Evolutionary conservation across 2,329 filamentous ascomycete genomes (phyloP), one percentile per base, ranked within the genome.

Genomic region (Rhynchosporium secalis): DNA sequence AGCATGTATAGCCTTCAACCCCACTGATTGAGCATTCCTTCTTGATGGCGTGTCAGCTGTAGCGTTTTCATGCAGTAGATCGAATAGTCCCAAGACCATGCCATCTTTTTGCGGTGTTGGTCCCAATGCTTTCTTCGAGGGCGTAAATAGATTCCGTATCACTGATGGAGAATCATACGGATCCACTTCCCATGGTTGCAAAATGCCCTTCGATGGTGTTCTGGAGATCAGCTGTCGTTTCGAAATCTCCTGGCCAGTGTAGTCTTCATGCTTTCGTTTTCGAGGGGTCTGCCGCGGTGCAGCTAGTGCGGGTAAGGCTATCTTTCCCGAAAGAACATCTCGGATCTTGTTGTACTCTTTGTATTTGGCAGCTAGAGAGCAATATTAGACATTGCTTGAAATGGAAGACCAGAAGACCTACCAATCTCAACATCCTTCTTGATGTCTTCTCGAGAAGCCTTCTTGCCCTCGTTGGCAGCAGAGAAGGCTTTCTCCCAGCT

Each of bases 91-190:
- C 2, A 95, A 79, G 0, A 92, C 87, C 26, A 85, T 84, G 33
- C 91, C 91, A 73, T 94, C 89, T 65, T 86, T 86, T 71, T 94
- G 91, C 3, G 91, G 91, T 12, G 91, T 95, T 1, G 91, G 91
- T 2, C 89, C 90, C 64, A 95, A 83, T 0, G 83, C 86, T 2
- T 84, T 83, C 10, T 81, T 78, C 0, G 76, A 76, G 1, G 86
- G 83, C 61, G 83, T 86, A 71, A 88, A 88, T 5, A 88, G 77
- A 62, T 81, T 85, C 36, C 85, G 79, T 43, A 81, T 78, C 48
- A 81, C 77, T 1, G 81, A 82, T 1, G 86, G 86, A 1, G 86
- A 86, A 48, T 78, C 78, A 70, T 80, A 79, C 56, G 79, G 75
- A 45, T 81, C 79, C 28, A 78, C 71, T 48, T 78, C 75, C 46